Percentiles rank a stretch among this genome's conserved stretches.
These are phyloP conservation scores for Dittrichia graveolens DNA, from an alignment of 129 eudicot species.

Conservation along the genomic window DNA sequence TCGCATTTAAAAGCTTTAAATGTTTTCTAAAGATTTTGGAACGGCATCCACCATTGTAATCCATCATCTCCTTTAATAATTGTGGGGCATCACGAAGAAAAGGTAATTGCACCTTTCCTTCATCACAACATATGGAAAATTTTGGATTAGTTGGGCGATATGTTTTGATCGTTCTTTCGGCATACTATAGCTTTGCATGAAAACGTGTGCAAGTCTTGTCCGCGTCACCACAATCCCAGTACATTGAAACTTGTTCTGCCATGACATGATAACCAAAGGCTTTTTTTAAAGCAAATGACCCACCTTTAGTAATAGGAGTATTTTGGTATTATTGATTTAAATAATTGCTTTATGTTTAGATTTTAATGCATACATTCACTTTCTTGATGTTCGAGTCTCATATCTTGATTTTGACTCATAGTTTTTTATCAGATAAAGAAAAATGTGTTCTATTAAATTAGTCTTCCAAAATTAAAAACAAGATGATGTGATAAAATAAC, in stretches of 20 bases:
- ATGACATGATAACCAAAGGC: background rate
- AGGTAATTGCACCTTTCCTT: background rate
- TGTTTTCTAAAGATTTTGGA: background rate
- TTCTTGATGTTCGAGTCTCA: no score
- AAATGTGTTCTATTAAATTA: no score
- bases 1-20: no score
- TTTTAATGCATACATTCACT: no score
- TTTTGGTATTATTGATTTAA: no score
- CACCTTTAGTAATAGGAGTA: no score
- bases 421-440: no score
- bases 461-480: no score
- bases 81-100: background rate
- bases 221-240: background rate
- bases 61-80: background rate
- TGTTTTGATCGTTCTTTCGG: background rate
- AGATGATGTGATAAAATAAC: no score
- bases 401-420: no score
- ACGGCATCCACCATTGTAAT: background rate
- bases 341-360: no score
- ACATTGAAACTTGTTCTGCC: background rate
- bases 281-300: no score
- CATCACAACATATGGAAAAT: background rate
- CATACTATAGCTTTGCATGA: slow-evolving; percentile 3
- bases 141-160: background rate
- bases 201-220: background rate